phyloP scores from a whole-genome alignment of 129 eudicot genomes.

The Flaveria trinervia region DNA sequence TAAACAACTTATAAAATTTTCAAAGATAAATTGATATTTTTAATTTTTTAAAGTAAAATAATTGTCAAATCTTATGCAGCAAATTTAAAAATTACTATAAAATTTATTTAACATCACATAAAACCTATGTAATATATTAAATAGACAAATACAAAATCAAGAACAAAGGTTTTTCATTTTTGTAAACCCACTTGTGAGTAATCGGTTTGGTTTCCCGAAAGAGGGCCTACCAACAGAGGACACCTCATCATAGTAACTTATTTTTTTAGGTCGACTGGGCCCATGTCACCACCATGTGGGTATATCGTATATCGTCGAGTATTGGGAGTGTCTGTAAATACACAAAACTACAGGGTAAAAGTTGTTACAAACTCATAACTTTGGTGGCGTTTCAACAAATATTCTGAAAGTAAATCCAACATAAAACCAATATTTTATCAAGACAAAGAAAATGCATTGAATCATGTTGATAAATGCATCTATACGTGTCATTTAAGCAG shows the following conservation, averaged over 20 bases:
- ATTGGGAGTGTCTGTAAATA: not conserved
- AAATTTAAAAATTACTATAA: too few relatives aligned
- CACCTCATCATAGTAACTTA: constrained; percentile 5
- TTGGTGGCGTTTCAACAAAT: not conserved
- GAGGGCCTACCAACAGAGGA: not conserved
- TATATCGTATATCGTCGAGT: not conserved
- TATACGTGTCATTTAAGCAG: constrained; percentile 67
- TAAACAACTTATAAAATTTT: too few relatives aligned
- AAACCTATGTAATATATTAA: too few relatives aligned
- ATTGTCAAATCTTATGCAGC: too few relatives aligned
- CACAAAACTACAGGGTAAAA: not conserved
- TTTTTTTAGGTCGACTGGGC: not conserved
- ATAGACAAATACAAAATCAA: too few relatives aligned
- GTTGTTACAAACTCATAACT: not conserved
- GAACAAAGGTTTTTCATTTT: too few relatives aligned
- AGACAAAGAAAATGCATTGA: constrained; percentile 50
- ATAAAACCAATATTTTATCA: not conserved
- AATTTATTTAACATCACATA: too few relatives aligned
- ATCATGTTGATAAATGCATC: constrained; percentile 63
- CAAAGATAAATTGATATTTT: too few relatives aligned
- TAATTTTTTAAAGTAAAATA: too few relatives aligned
- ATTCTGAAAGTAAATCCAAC: not conserved
- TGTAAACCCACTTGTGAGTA: not conserved
- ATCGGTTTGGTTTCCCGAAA: not conserved
- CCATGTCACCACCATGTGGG: constrained; percentile 8